Base-by-base conservation (phyloP, 2,329 filamentous ascomycete species). In the Aspergillus phoenicis region DNA sequence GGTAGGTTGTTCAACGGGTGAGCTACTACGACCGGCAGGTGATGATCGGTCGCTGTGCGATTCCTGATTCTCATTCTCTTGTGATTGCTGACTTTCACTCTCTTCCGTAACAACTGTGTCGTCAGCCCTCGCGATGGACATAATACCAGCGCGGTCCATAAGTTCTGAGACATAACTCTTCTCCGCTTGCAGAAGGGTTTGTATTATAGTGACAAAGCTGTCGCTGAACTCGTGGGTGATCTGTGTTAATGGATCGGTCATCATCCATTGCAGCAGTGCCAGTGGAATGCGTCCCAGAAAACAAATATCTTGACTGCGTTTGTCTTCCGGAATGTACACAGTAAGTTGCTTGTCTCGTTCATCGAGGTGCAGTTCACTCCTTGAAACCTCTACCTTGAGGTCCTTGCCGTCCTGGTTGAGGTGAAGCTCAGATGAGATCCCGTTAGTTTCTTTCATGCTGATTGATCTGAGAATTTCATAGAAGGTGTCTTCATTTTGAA, bases 181-280 rank as follows among this genome's bases (percentile, higher is more conserved):
- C 8, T 45, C 15, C 5, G 56, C 52, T 8, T 61, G 59, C n/a
- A 63, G 26, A 13, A 64, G 8, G 4, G 8, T 62, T 5, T 24
- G 13, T 1, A 64, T 39, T 17, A 43, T 49, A 20, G 51, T 52
- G 11, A 62, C 11, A 26, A 52, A 52, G 39, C 8, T 57, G 10
- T 57, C 59, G 36, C 8, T 22, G 22, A 57, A 52, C 7, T 39
- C 39, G 10, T 59, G 47, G 24, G 13, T 41, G n/a, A 62, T 62
- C 15, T 45, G 22, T 20, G 62, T 64, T 4, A 20, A 36, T 10
- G 62, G 62, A 3, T 64, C 53, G 3, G 52, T 59, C 59, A 62
- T 57, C 30, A 64, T 57, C 62, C 62, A 64, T 41, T 64, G 52
- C n/a, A 64, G 30, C 26, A 64, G 56, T 17, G 45, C 47, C 17